Conservation (phyloP, 208 protist genomes). For the Naegleria fowleri region DNA sequence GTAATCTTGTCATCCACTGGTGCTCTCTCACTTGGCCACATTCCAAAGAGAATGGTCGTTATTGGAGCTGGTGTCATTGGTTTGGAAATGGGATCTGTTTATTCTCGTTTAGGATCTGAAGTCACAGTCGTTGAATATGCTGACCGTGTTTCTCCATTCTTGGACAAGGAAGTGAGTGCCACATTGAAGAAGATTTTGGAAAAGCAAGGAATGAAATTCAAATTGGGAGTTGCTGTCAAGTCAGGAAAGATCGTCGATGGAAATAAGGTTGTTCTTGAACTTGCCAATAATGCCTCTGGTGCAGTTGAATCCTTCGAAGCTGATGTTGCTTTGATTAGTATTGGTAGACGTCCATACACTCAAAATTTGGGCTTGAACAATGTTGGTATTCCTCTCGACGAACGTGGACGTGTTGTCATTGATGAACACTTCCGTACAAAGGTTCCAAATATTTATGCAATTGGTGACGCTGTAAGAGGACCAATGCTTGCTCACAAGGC, state of each 20-base stretch:
- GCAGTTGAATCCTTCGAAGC: conserved; percentile 66
- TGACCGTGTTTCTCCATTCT: conserved; percentile 72
- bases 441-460: conserved; percentile 91
- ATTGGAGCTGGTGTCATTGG: conserved; percentile 99
- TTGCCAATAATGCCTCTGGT: conserved; percentile 60
- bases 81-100: conserved; percentile 96
- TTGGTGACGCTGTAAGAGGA: conserved; percentile 96
- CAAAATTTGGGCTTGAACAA: conserved; percentile 82
- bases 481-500: conserved; percentile 99
- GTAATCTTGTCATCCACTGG: conserved; percentile 94
- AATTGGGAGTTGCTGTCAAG: conserved; percentile 43
- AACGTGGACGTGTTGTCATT: conserved; percentile 82
- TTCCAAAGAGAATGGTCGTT: conserved; percentile 96
- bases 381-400: conserved; percentile 77
- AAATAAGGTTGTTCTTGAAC: conserved; percentile 76
- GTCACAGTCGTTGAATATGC: conserved; percentile 97
- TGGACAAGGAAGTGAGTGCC: conserved; percentile 70
- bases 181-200: conserved; percentile 70
- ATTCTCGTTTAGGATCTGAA: conserved; percentile 90
- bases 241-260: conserved; percentile 52
- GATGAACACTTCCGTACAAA: conserved; percentile 90
- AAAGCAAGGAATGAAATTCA: conserved; percentile 75
- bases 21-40: conserved; percentile 78
- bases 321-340: conserved; percentile 89
- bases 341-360: conserved; percentile 92